Conservation (phyloP, 495 filamentous ascomycete species). For the Penicillium cosmopolitanum region DNA sequence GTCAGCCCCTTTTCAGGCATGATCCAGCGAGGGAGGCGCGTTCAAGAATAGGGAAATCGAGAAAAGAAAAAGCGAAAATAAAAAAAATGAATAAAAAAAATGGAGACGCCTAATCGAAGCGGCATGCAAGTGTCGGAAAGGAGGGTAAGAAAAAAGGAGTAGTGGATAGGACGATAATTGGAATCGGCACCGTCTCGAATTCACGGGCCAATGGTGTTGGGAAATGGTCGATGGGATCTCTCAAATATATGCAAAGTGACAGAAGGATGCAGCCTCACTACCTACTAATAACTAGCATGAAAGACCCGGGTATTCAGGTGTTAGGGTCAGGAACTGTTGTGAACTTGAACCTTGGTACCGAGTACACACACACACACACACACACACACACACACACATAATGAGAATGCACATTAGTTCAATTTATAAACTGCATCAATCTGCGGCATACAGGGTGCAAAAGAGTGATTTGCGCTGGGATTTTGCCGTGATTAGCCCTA, state of each 20-base stretch:
- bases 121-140: background rate
- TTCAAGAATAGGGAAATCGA: constrained; percentile 2
- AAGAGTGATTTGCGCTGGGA: background rate
- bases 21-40: constrained; percentile 1
- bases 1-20: constrained; percentile 20
- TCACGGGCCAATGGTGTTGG: constrained; percentile 17
- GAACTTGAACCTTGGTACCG: constrained; percentile 1
- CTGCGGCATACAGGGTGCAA: background rate
- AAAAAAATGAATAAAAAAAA: constrained; percentile 4
- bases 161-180: constrained; percentile 26
- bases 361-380: background rate
- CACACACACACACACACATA: background rate
- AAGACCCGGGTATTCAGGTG: constrained; percentile 11
- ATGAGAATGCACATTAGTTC: background rate
- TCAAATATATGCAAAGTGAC: constrained; percentile 21
- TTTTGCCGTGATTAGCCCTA: no score
- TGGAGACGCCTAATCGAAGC: constrained; percentile 1
- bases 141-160: constrained; percentile 14
- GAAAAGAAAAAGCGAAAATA: background rate
- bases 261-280: constrained; percentile 20
- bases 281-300: background rate
- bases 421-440: background rate
- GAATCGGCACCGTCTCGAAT: constrained; percentile 27
- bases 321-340: constrained; percentile 1
- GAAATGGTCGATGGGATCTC: constrained; percentile 23